Evolutionary conservation across 2,329 filamentous ascomycete genomes (phyloP).

Genomic region (Pseudocercospora fuligena): DNA sequence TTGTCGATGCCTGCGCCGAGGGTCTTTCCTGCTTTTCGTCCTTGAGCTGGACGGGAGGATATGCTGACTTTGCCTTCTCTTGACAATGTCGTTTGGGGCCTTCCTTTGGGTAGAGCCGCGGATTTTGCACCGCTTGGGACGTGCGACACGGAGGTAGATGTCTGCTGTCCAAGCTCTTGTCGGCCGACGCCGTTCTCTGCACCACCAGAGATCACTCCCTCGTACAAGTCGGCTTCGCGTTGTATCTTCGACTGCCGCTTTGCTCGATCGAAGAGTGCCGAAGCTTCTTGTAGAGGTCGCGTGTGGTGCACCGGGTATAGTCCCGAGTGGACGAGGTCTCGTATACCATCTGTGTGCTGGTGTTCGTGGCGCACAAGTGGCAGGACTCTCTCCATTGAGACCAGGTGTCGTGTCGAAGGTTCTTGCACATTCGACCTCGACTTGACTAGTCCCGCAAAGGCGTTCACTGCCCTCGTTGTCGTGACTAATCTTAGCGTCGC

Average conservation of each 20-base stretch:
- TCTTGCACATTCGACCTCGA: slow-evolving; percentile 4
- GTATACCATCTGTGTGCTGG: background rate
- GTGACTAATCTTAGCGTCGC: slow-evolving; percentile 26
- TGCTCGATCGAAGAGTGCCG: background rate
- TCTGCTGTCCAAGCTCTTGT: slow-evolving; percentile 24
- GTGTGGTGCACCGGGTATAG: background rate
- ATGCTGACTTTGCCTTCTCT: background rate
- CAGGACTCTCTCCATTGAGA: slow-evolving; percentile 15
- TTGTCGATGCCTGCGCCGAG: slow-evolving; percentile 33
- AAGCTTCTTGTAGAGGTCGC: background rate
- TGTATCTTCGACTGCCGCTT: background rate
- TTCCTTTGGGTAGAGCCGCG: slow-evolving; percentile 25
- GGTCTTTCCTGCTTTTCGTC: slow-evolving; percentile 19
- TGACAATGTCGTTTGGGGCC: slow-evolving; percentile 14
- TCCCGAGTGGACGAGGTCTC: background rate
- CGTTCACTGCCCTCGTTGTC: slow-evolving; percentile 27
- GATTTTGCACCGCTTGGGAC: slow-evolving; percentile 19
- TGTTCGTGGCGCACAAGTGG: background rate
- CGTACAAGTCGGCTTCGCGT: background rate
- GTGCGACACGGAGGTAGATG: slow-evolving; percentile 36
- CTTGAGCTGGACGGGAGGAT: slow-evolving; percentile 3
- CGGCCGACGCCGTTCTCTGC: background rate
- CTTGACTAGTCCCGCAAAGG: slow-evolving; percentile 20
- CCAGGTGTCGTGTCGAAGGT: slow-evolving; percentile 1
- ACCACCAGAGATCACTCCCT: background rate